Conservation (phyloP, 2,329 filamentous ascomycete genomes). For the Endothia cerciana region DNA sequence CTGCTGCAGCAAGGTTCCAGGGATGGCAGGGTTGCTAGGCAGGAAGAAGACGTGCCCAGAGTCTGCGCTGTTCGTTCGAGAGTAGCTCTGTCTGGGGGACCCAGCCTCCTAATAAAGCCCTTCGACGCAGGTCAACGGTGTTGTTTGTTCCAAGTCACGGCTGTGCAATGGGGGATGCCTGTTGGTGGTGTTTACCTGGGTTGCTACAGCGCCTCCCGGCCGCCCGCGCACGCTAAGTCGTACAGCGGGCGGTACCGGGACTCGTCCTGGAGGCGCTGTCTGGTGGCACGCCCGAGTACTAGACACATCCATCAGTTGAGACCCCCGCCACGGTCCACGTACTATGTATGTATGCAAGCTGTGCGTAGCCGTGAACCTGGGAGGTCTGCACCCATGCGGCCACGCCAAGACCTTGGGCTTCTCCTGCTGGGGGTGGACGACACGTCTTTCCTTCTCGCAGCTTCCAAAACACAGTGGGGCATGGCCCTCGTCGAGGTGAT, state of each 20-base stretch:
- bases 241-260: background rate
- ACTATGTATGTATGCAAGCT: background rate
- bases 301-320: background rate
- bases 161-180: background rate
- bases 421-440: background rate
- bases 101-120: background rate
- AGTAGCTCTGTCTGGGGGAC: background rate
- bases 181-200: background rate
- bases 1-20: background rate
- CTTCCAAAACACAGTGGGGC: background rate
- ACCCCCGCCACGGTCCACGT: no score
- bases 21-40: conserved; percentile 3
- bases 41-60: no score
- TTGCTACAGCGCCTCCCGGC: conserved; percentile 14
- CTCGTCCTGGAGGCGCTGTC: background rate
- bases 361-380: background rate
- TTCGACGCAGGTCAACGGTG: conserved; percentile 6
- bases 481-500: background rate
- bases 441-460: background rate
- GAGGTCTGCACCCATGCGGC: background rate
- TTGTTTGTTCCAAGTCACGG: conserved; percentile 9
- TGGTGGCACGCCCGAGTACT: background rate
- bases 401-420: background rate
- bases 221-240: background rate
- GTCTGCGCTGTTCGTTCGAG: no score